Evolutionary conservation across 768 basidiomycete genomes (phyloP), one percentile per base, ranked within the genome.

Genomic region (Solioccasus polychromus): DNA sequence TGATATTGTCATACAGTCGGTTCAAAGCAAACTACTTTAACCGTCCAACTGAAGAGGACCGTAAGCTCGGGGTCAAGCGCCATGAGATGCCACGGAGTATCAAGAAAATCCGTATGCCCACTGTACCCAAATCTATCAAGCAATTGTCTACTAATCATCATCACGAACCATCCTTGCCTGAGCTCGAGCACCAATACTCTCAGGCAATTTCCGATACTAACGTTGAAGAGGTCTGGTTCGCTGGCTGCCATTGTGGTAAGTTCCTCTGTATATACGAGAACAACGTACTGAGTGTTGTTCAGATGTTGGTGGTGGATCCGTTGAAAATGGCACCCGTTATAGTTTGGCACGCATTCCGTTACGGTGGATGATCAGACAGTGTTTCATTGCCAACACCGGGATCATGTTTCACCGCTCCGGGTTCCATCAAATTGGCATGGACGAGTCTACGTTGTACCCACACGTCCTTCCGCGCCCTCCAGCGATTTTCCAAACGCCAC

Each of bases 151-250:
- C 42, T 14, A 46, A 50, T 5, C 34, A 47, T n/a, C 50, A 42
- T n/a, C 50, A 56, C 1, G 44, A 54, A 10, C 0, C 31, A 7
- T 35, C 50, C 3, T 25, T 41, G 3, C 51, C 65, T n/a, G 68
- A 77, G 29, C 62, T 75, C 9, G 77, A 81, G 47, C 52, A 50
- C 0, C 60, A 67, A 18, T 77, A 71, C 41, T 62, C 71, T 50
- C 51, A 42, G 15, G 59, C 64, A 4, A 62, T 65, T 19, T 54
- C 60, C 15, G 35, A 60, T 40, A 88, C 87, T 1, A 68, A 88
- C 47, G 78, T 87, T 4, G 72, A 78, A 37, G 87, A 91, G 53
- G 88, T 91, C 1, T 90, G 88, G 88, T 91, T 90, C 54, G 63
- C 85, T 4, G 88, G 88, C 0, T 79, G 75, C 53, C 87, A 89